Evolutionary conservation across 345 rosid species (phyloP).

Genomic region (Populus alba): DNA sequence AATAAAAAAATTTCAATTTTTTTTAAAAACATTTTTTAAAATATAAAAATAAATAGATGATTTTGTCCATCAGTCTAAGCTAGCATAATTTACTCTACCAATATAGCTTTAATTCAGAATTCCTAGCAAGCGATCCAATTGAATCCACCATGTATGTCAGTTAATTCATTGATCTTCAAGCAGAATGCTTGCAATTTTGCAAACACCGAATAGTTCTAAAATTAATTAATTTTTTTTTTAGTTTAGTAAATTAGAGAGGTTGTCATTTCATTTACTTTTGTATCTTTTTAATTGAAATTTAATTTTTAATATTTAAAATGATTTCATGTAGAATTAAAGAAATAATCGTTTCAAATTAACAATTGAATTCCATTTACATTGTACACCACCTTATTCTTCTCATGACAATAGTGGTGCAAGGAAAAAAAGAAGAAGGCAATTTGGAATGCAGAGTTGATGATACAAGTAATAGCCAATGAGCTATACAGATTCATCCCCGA

Average conservation of each 20-base stretch:
- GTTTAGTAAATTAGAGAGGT: no score
- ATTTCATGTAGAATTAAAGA: background rate
- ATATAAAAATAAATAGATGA: background rate
- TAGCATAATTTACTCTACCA: background rate
- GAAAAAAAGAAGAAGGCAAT: background rate
- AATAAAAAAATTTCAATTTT: no score
- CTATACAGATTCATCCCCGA: background rate
- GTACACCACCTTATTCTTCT: background rate
- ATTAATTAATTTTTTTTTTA: no score
- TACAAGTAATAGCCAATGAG: background rate
- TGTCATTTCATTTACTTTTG: no score
- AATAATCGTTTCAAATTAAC: background rate
- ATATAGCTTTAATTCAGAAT: background rate
- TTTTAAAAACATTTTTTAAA: no score
- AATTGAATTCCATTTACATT: background rate
- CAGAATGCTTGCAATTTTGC: background rate
- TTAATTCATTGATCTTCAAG: background rate
- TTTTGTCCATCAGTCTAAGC: background rate
- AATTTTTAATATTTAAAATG: no score
- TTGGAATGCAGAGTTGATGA: background rate
- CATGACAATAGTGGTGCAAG: background rate
- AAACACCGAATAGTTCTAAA: background rate
- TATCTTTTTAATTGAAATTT: no score
- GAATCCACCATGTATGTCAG: background rate
- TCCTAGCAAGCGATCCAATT: background rate